Base-by-base conservation (phyloP, 495 filamentous ascomycete species). In the Xylaria sp. region DNA sequence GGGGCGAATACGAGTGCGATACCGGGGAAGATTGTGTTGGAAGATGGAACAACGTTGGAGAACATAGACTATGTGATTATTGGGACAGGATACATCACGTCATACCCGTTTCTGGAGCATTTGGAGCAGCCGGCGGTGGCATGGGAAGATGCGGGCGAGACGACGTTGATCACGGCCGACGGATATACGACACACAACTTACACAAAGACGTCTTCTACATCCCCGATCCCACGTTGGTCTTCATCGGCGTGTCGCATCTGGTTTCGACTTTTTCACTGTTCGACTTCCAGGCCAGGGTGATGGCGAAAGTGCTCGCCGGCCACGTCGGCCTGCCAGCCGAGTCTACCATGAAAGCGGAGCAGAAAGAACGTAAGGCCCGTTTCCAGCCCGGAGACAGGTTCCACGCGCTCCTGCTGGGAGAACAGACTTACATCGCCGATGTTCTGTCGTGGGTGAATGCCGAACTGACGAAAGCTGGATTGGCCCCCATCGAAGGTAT, bases 201-300 rank as follows among this genome's bases (percentile, higher is more conserved):
- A 5, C 87, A 91, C 78, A 86, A 87, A 50, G 89, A 92, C 70
- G 87, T 91, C 3, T 91, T 91, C 74, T 92, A 90, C 72, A 91
- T 91, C 53, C 83, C 85, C 0, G 89, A 91, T 65, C 88, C 90
- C 0, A 86, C 88, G 0, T 74, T 92, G 17, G 83, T 83, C 0
- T 91, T 92, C 72, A 79, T 92, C 9, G 90, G 90, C 0, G 82
- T 90, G 0, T 85, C 89, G 0, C 89, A 88, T 75, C 85, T 89
- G 57, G 86, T 86, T 0, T 88, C 88, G 0, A 89, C 89, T 0
- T 92, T 91, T 69, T 86, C 89, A 0, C 79, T 90, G 9, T 91
- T 90, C 62, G 90, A 92, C 71, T 89, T 89, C 73, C 90, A 92
- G 69, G 88, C 88, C 3, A 88, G 90, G 62, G 87, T 84, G 1